phyloP scores from a whole-genome alignment of 306 rosid species.

The Astragalus membranaceus region DNA sequence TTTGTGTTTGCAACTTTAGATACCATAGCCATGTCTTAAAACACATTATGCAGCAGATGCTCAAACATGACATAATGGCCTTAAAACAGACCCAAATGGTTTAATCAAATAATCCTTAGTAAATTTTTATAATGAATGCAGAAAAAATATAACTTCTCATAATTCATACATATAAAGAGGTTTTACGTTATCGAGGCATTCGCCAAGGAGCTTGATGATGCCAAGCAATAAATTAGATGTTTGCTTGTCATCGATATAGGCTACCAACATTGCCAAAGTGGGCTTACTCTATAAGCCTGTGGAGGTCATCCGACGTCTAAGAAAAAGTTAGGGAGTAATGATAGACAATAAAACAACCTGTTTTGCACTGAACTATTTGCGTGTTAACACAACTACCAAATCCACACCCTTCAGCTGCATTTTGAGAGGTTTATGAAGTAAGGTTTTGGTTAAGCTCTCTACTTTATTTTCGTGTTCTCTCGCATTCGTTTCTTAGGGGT shows the following conservation, averaged over 20 bases:
- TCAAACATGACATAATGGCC: neutral
- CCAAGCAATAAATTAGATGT: neutral
- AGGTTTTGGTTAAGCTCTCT: neutral
- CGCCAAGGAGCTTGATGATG: neutral
- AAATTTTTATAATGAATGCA: neutral
- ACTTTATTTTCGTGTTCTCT: neutral
- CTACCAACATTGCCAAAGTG: neutral
- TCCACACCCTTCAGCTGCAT: neutral
- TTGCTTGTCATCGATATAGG: neutral
- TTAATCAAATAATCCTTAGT: neutral
- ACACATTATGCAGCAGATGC: neutral
- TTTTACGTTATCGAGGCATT: neutral
- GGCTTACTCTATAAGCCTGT: conserved; percentile 4
- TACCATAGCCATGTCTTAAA: neutral
- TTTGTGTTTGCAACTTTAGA: neutral
- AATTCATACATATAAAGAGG: neutral
- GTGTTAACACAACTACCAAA: neutral
- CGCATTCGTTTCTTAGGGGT: neutral
- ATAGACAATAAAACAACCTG: neutral
- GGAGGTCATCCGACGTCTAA: conserved; percentile 1
- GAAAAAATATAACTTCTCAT: neutral
- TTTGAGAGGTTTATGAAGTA: neutral
- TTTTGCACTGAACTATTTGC: neutral
- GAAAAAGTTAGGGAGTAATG: neutral
- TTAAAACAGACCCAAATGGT: neutral